phyloP scores from a whole-genome alignment of 352 stramenopile species.

The Globisporangium lucens region DNA sequence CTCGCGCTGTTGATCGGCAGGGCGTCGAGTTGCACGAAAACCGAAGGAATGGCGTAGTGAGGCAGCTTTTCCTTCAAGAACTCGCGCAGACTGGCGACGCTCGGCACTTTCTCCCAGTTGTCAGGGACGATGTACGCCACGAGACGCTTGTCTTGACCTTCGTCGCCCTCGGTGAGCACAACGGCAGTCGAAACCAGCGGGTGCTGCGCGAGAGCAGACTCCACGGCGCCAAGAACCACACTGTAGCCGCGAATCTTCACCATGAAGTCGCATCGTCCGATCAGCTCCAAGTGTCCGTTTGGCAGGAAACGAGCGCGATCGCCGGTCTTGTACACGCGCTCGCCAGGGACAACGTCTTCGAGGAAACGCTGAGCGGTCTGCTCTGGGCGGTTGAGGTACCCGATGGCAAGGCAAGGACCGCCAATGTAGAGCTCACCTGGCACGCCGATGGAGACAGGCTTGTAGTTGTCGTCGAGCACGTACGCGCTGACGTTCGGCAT shows the following conservation, averaged over 20 bases:
- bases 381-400: conserved; percentile 79
- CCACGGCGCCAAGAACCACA: conserved; percentile 90
- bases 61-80: conserved; percentile 76
- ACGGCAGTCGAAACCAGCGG: conserved; percentile 80
- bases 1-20: conserved; percentile 84
- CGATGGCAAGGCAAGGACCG: conserved; percentile 79
- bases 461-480: conserved; percentile 73
- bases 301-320: conserved; percentile 89
- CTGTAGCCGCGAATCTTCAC: conserved; percentile 96
- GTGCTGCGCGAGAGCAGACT: conserved; percentile 87
- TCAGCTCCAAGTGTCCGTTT: conserved; percentile 90
- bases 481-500: conserved; percentile 83
- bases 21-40: conserved; percentile 81
- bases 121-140: conserved; percentile 91
- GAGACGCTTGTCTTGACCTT: conserved; percentile 87
- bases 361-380: conserved; percentile 81
- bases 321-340: conserved; percentile 91
- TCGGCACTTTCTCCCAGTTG: conserved; percentile 64
- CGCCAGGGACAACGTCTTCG: conserved; percentile 48
- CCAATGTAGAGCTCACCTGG: conserved; percentile 85
- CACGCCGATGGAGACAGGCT: conserved; percentile 60
- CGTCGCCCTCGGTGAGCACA: conserved; percentile 87
- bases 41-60: conserved; percentile 79
- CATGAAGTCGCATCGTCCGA: conserved; percentile 94
- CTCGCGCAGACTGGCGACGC: conserved; percentile 53